Evolutionary conservation across 148 eudicot genomes (phyloP).

Genomic region (Arctostaphylos glauca): DNA sequence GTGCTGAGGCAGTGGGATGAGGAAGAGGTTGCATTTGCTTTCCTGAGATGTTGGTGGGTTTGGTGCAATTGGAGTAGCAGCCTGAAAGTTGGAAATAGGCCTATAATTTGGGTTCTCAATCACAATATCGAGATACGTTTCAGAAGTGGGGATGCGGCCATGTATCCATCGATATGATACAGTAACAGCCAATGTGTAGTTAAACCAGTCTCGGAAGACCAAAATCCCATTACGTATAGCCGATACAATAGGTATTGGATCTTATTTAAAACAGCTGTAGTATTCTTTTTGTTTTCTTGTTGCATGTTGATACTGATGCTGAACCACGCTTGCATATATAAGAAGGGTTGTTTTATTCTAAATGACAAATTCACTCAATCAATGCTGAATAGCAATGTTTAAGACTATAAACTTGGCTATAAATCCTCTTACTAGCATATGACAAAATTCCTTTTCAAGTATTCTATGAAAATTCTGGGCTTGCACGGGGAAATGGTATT

Average conservation of each 20-base stretch:
- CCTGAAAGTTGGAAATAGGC: not conserved
- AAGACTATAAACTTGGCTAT: not conserved
- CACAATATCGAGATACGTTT: not conserved
- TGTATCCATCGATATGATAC: too few species aligned
- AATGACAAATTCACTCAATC: not conserved
- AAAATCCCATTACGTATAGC: not conserved
- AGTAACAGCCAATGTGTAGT: not conserved
- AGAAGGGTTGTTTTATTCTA: not conserved
- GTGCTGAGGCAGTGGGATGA: not conserved
- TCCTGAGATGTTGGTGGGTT: not conserved
- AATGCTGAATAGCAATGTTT: not conserved
- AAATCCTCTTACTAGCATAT: not conserved
- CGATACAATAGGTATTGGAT: not conserved
- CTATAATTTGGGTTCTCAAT: not conserved
- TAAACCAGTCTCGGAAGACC: not conserved
- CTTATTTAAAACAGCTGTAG: not conserved
- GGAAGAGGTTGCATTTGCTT: not conserved
- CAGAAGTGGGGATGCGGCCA: not conserved
- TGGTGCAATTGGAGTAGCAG: not conserved
- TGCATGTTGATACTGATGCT: not conserved
- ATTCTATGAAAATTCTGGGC: not conserved
- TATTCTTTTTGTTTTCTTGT: not conserved
- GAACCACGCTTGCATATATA: not conserved
- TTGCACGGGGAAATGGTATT: not conserved
- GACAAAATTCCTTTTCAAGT: not conserved